A percentile compares a stretch with the other conserved stretches of the same genome.
Evolutionary conservation across 345 rosid genomes (phyloP).

Genomic region (Adansonia digitata): DNA sequence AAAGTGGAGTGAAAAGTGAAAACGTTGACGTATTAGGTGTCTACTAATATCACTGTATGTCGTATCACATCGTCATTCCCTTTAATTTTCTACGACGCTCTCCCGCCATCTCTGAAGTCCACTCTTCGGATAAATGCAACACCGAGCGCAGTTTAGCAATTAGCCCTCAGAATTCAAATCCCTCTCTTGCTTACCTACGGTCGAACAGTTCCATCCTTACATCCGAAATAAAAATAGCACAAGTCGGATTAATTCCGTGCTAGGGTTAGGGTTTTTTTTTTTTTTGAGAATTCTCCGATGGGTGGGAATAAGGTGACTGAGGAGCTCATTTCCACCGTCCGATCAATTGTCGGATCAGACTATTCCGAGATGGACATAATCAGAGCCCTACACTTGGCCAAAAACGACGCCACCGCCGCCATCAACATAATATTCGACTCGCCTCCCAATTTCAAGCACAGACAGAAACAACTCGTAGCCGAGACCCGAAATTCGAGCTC

Average conservation of each 20-base stretch:
- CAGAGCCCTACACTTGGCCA: constrained; percentile 81
- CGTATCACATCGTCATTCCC: no score
- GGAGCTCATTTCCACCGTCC: constrained; percentile 56
- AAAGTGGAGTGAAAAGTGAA: no score
- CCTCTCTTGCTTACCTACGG: neutral
- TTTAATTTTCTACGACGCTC: neutral
- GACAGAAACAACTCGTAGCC: constrained; percentile 13
- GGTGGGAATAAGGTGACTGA: constrained; percentile 52
- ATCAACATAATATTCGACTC: constrained; percentile 88
- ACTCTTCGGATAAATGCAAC: no score
- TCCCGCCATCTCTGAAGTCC: neutral
- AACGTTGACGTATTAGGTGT: no score
- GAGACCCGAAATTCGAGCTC: constrained; percentile 13
- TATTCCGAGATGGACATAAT: constrained; percentile 83
- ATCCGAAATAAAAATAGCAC: neutral
- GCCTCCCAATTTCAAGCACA: constrained; percentile 39
- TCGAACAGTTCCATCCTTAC: neutral
- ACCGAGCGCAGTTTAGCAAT: neutral
- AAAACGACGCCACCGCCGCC: constrained; percentile 66
- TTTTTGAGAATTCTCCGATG: constrained; percentile 36
- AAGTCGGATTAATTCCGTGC: neutral
- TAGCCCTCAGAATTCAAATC: neutral
- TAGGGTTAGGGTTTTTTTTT: constrained; percentile 38
- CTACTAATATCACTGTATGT: no score
- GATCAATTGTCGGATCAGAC: constrained; percentile 67